Evolutionary conservation across 257 asterid species (phyloP).

Genomic region (Solanum neorickii): DNA sequence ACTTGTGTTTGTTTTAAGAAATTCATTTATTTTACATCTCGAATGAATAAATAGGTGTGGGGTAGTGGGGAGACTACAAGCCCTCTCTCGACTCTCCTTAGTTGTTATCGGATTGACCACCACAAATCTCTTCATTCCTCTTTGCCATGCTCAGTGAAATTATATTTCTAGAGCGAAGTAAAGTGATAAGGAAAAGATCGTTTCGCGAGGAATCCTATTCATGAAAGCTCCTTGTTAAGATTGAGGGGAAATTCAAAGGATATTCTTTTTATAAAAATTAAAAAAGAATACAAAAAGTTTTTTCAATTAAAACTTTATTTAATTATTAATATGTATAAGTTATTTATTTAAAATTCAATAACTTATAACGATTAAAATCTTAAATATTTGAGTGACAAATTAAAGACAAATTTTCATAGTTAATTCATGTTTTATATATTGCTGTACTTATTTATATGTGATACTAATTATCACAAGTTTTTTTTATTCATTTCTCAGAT

Average conservation of each 20-base stretch:
- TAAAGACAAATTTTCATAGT: not conserved
- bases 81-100: not conserved
- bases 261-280: not conserved
- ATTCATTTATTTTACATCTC: not conserved
- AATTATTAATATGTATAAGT: not conserved
- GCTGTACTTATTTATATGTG: not conserved
- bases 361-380: not conserved
- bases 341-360: not conserved
- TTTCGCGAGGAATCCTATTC: not conserved
- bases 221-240: not conserved
- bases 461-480: not conserved
- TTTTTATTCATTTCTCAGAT: slow-evolving; percentile 25
- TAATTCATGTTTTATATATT: not conserved
- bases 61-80: not conserved
- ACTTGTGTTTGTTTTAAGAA: no score
- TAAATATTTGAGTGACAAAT: no score
- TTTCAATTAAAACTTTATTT: not conserved
- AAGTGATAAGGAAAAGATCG: not conserved
- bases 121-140: not conserved
- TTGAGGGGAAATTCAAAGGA: not conserved
- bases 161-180: no score
- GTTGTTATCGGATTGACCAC: not conserved
- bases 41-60: not conserved
- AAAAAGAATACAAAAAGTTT: not conserved
- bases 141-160: not conserved